Percentiles rank a stretch among this genome's conserved stretches.
Evolutionary conservation across 202 grass and related monocot genomes (phyloP).

Genomic region (Eragrostis tef): DNA sequence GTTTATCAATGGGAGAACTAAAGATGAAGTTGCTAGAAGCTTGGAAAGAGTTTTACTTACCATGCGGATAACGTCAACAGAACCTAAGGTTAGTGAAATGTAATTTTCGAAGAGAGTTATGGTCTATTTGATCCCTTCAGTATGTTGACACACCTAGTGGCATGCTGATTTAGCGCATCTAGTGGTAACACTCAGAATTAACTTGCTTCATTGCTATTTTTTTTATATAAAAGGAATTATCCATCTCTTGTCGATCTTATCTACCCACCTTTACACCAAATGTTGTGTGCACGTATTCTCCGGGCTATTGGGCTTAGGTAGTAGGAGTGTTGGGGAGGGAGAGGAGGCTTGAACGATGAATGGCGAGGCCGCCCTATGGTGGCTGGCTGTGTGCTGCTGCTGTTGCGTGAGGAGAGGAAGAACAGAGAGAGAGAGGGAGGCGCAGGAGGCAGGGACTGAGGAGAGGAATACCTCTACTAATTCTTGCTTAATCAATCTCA

Average conservation of each 20-base stretch:
- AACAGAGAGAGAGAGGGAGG: no score
- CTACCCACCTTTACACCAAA: neutral
- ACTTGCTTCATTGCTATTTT: conserved; percentile 12
- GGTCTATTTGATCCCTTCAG: neutral
- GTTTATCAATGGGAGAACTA: conserved; percentile 86
- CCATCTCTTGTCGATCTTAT: conserved; percentile 7
- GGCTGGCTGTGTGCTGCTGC: no score
- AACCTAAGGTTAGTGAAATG: conserved; percentile 79
- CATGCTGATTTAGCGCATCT: conserved; percentile 5
- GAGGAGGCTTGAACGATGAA: no score
- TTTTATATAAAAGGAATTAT: neutral
- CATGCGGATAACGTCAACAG: conserved; percentile 84
- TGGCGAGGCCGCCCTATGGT: no score
- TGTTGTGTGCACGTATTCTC: neutral
- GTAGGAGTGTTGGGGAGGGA: no score
- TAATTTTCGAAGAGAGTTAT: neutral
- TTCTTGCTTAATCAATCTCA: no score
- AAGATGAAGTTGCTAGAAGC: conserved; percentile 91
- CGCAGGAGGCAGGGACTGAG: no score
- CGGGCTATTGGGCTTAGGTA: no score
- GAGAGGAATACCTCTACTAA: no score
- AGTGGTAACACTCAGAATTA: neutral
- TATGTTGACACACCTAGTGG: neutral
- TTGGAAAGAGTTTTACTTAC: conserved; percentile 94
- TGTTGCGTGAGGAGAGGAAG: no score